phyloP scores from a whole-genome alignment of 345 rosid species.

The Microthlaspi erraticum region DNA sequence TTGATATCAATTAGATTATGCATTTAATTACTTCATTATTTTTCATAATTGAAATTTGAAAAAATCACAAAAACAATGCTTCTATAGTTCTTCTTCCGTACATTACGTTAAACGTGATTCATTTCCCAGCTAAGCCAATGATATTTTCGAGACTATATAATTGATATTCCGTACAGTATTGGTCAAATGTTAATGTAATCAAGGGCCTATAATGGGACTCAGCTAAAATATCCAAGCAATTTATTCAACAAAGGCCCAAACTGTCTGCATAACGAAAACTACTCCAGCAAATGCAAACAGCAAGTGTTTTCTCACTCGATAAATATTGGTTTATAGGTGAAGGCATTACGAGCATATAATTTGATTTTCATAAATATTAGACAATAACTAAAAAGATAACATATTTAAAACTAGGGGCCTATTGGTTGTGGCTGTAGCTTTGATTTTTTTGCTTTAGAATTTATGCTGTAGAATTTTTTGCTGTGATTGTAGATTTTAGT shows the following conservation, averaged over 20 bases:
- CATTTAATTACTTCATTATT: conserved; percentile 5
- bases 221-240: background rate
- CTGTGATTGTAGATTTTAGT: no score
- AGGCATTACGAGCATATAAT: no score
- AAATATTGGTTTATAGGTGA: no score
- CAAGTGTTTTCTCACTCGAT: no score
- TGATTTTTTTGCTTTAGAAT: no score
- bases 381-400: no score
- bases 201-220: background rate
- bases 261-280: background rate
- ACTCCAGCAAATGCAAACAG: no score
- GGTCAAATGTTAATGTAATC: background rate
- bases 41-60: conserved; percentile 25
- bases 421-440: no score
- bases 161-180: background rate
- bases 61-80: conserved; percentile 15
- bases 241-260: background rate
- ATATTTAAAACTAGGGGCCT: no score
- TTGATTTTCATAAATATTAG: no score
- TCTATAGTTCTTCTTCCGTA: conserved; percentile 32
- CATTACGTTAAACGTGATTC: conserved; percentile 42
- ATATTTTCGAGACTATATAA: background rate
- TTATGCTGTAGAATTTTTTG: no score
- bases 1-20: background rate
- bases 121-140: conserved; percentile 31